Conservation (phyloP, 2,329 filamentous ascomycete species). For the Arthroderma uncinatum region DNA sequence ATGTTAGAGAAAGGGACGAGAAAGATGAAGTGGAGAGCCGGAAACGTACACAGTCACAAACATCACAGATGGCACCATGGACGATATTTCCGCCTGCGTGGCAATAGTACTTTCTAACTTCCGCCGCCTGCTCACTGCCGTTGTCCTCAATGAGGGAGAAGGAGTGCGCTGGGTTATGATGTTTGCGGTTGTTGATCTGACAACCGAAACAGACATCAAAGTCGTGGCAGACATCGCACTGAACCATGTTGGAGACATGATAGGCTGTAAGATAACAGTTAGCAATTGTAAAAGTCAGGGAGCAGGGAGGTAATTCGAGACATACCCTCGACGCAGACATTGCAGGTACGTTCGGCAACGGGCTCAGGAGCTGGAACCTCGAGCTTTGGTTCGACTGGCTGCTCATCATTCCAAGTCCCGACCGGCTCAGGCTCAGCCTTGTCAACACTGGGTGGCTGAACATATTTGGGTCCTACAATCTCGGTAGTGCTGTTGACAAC, state of each 20-base stretch:
- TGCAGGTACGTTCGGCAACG: conserved; percentile 33
- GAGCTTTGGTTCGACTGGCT: no score
- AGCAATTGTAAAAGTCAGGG: background rate
- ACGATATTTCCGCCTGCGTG: conserved; percentile 65
- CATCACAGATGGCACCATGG: conserved; percentile 88
- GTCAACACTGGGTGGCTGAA: background rate
- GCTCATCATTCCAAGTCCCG: no score
- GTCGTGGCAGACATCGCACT: conserved; percentile 75
- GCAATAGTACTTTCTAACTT: conserved; percentile 55
- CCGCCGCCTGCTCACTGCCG: conserved; percentile 42
- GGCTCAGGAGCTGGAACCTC: background rate
- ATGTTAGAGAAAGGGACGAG: background rate
- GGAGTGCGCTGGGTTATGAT: conserved; percentile 67
- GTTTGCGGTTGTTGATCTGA: conserved; percentile 71
- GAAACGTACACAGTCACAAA: conserved; percentile 59
- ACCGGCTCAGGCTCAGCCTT: background rate
- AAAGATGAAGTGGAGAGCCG: background rate
- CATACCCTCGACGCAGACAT: conserved; percentile 54
- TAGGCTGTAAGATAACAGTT: background rate
- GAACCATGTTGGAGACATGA: conserved; percentile 55
- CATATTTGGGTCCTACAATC: conserved; percentile 54
- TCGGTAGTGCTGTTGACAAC: conserved; percentile 81
- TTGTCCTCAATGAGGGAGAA: conserved; percentile 48
- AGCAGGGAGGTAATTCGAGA: background rate
- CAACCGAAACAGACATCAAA: conserved; percentile 84